A percentile compares a stretch with the other conserved stretches of the same genome.
These are phyloP conservation scores for Pseudopediastrum boryanum DNA, from an alignment of 139 green algal genomes.

Conservation along the genomic window DNA sequence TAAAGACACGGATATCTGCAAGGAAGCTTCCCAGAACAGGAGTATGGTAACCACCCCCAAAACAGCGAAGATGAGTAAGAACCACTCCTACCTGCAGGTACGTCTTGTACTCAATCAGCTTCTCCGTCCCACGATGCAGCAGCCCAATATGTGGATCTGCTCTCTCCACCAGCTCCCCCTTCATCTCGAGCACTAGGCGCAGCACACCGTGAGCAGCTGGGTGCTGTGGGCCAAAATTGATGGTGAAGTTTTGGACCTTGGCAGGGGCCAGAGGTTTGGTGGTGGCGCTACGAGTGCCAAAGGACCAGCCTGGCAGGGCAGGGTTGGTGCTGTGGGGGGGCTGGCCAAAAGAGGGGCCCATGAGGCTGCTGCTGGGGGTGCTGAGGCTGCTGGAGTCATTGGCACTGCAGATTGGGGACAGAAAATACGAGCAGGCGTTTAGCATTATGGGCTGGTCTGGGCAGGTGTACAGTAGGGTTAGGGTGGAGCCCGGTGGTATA, in stretches of 20 bases:
- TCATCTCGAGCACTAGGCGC: constrained; percentile 87
- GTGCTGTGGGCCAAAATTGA: constrained; percentile 94
- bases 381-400: constrained; percentile 2
- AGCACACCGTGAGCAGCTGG: constrained; percentile 89
- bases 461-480: too few species aligned
- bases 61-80: too few species aligned
- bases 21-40: too few species aligned
- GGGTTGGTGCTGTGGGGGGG: constrained; percentile 25
- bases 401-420: neutral
- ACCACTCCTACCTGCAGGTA: constrained; percentile 58
- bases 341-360: neutral
- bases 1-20: too few species aligned
- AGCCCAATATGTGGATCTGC: constrained; percentile 88
- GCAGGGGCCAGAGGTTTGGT: constrained; percentile 46
- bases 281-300: constrained; percentile 43
- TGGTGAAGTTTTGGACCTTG: constrained; percentile 80
- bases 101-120: constrained; percentile 92
- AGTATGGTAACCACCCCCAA: too few species aligned
- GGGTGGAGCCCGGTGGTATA: too few species aligned
- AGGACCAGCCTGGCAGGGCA: constrained; percentile 5
- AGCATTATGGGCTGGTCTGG: too few species aligned
- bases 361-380: neutral
- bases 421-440: too few species aligned
- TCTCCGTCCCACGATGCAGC: constrained; percentile 87
- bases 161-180: constrained; percentile 78